Evolutionary conservation across 805 yeast genomes (phyloP).

Genomic region (Cyberlindnera sargentensis): DNA sequence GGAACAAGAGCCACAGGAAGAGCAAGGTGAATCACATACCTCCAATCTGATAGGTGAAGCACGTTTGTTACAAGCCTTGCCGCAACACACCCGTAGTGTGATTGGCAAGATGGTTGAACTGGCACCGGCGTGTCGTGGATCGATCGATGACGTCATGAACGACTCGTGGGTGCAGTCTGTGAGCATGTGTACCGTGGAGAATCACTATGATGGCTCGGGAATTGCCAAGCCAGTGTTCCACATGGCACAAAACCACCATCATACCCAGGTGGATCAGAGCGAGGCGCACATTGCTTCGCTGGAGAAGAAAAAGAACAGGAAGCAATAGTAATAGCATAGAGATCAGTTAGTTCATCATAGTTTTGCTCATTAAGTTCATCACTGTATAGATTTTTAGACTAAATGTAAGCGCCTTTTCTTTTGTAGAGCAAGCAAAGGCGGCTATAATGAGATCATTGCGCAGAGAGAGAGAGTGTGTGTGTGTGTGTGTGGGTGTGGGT

Average conservation of each 20-base stretch:
- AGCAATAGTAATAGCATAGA: background rate
- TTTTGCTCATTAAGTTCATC: too few relatives aligned
- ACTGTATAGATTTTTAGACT: too few relatives aligned
- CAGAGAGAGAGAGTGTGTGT: too few relatives aligned
- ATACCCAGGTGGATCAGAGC: slow-evolving; percentile 84
- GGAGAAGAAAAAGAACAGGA: slow-evolving; percentile 65
- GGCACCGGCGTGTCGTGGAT: slow-evolving; percentile 80
- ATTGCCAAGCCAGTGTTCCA: slow-evolving; percentile 28
- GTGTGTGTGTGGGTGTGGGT: too few relatives aligned
- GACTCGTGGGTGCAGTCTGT: slow-evolving; percentile 64
- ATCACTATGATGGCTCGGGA: slow-evolving; percentile 32
- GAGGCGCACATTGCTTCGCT: slow-evolving; percentile 94
- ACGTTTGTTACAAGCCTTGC: slow-evolving; percentile 61
- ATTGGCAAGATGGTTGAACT: slow-evolving; percentile 73
- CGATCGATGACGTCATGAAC: slow-evolving; percentile 70
- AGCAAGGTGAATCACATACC: slow-evolving; percentile 40
- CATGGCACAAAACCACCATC: slow-evolving; percentile 59
- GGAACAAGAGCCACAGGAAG: slow-evolving; percentile 14
- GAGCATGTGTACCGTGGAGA: slow-evolving; percentile 61
- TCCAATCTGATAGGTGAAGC: slow-evolving; percentile 65
- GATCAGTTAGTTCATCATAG: too few relatives aligned
- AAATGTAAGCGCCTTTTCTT: too few relatives aligned
- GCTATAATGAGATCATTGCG: too few relatives aligned
- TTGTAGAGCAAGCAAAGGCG: too few relatives aligned
- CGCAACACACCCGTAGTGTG: slow-evolving; percentile 59